These are phyloP conservation scores for Haemoproteus tartakovskyi DNA, from an alignment of 169 alveolate genomes.

Conservation along the genomic window DNA sequence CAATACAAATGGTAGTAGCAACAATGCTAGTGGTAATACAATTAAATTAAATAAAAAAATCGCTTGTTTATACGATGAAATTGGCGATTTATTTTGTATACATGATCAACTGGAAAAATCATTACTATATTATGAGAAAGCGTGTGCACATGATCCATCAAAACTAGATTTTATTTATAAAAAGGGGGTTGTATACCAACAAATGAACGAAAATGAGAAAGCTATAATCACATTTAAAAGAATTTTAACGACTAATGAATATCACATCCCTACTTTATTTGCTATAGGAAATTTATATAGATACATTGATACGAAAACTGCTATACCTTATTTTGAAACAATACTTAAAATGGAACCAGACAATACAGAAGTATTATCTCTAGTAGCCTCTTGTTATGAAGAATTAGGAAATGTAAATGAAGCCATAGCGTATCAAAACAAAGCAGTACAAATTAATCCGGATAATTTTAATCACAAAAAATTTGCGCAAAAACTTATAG, in stretches of 20 bases:
- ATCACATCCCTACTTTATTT: constrained; percentile 51
- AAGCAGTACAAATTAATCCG: constrained; percentile 58
- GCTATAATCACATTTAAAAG: constrained; percentile 43
- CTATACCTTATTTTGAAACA: constrained; percentile 54
- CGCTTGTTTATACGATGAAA: constrained; percentile 59
- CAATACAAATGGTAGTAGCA: too few species aligned
- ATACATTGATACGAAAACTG: constrained; percentile 42
- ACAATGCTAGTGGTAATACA: not conserved
- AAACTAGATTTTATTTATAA: constrained; percentile 55
- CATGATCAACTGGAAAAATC: constrained; percentile 60
- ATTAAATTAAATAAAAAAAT: constrained; percentile 35
- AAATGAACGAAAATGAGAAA: constrained; percentile 44
- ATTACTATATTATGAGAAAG: constrained; percentile 44
- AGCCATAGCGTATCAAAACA: constrained; percentile 58
- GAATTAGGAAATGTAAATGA: constrained; percentile 45
- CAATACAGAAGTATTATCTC: constrained; percentile 48
- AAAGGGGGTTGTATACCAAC: constrained; percentile 62
- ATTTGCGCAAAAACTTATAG: constrained; percentile 62
- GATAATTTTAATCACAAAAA: constrained; percentile 61
- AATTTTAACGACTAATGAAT: constrained; percentile 12
- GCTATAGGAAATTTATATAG: constrained; percentile 53
- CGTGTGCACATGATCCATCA: constrained; percentile 50
- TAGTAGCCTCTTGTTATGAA: constrained; percentile 53
- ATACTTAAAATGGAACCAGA: constrained; percentile 59
- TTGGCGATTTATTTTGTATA: constrained; percentile 48